Percentiles rank a stretch among this genome's conserved stretches.
phyloP scores from a whole-genome alignment of 257 asterid genomes.

The Solanum ahanhuiri region DNA sequence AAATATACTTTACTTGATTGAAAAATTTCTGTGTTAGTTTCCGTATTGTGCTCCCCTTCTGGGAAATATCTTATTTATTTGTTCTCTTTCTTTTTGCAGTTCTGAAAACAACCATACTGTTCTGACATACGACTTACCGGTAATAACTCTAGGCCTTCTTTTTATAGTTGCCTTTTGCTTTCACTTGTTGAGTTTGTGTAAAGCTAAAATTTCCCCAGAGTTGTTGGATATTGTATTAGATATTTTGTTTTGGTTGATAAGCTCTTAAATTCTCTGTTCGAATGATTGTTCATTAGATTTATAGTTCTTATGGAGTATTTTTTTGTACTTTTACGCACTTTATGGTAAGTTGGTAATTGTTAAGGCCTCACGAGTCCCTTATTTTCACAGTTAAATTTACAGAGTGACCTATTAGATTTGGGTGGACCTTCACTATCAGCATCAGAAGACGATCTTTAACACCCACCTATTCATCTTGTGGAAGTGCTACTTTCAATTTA shows the following conservation, averaged over 20 bases:
- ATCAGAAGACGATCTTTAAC: not conserved
- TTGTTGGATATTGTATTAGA: not conserved
- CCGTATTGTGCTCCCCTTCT: not conserved
- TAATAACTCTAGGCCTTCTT: conserved; percentile 22
- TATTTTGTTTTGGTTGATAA: not conserved
- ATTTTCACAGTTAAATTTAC: not conserved
- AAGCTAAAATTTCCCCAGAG: not conserved
- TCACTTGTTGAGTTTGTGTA: not conserved
- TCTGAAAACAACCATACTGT: conserved; percentile 68
- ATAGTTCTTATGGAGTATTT: not conserved
- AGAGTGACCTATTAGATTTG: not conserved
- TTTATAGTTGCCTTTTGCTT: not conserved
- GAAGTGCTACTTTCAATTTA: not conserved
- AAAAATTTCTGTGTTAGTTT: not conserved
- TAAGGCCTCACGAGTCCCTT: not conserved
- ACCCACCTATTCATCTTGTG: not conserved
- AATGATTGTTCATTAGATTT: not conserved
- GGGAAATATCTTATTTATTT: conserved; percentile 9
- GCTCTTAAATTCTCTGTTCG: not conserved
- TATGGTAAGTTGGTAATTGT: not conserved
- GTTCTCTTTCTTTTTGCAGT: conserved; percentile 33
- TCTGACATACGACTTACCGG: conserved; percentile 76
- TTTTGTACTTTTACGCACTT: not conserved
- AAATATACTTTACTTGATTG: not conserved
- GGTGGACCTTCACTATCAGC: not conserved